Percentiles rank a stretch among this genome's conserved stretches.
Conservation (phyloP, 148 eudicot genomes). For the Cornus florida region DNA sequence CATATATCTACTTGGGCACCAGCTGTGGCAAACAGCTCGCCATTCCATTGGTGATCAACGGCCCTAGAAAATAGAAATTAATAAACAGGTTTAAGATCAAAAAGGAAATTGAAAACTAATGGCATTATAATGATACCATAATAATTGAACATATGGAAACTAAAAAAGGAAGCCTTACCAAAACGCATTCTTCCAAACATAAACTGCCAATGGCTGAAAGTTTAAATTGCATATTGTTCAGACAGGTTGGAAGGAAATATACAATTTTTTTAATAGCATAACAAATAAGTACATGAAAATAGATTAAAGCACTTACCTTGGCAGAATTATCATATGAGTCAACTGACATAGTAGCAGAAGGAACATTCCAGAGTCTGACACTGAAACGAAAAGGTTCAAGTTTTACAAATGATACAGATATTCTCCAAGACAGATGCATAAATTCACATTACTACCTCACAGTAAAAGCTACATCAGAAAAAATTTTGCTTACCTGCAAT, state of each 20-base stretch:
- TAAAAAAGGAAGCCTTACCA: constrained; percentile 36
- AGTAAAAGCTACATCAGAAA: neutral
- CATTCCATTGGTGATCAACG: constrained; percentile 93
- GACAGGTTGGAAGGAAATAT: neutral
- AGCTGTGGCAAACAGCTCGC: constrained; percentile 88
- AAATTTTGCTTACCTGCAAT: constrained; percentile 76
- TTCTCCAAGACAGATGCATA: neutral
- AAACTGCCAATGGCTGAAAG: constrained; percentile 73
- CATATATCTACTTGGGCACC: constrained; percentile 97
- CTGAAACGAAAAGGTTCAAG: constrained; percentile 34
- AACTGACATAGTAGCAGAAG: constrained; percentile 45
- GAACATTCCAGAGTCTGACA: constrained; percentile 88
- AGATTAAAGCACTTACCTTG: constrained; percentile 39
- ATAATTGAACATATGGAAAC: neutral
- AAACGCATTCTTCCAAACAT: constrained; percentile 75
- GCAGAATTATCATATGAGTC: constrained; percentile 32
- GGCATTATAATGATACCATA: neutral
- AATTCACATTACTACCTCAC: neutral
- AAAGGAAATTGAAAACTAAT: neutral
- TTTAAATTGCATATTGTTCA: neutral
- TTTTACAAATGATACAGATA: neutral
- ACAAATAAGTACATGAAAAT: neutral
- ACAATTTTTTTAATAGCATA: neutral
- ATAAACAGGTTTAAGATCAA: neutral
- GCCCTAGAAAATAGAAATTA: constrained; percentile 40